Percentiles rank a stretch among this genome's conserved stretches.
Evolutionary conservation across 805 yeast genomes (phyloP).

Genomic region (Yarrowia porcina): DNA sequence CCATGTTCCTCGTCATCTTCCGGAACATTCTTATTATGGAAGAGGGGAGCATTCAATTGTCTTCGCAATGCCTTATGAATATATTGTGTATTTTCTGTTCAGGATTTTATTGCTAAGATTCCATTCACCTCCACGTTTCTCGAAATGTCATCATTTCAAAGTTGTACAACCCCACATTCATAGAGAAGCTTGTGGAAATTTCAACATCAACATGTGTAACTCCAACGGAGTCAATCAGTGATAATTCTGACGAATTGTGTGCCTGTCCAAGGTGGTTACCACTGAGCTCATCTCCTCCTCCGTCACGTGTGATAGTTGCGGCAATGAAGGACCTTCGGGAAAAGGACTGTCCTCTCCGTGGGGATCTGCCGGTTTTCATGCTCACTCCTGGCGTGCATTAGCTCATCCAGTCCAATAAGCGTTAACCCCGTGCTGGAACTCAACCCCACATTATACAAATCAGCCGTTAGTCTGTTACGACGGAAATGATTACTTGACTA

Average conservation of each 20-base stretch:
- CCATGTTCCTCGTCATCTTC: not conserved
- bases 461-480: slow-evolving; percentile 15
- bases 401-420: slow-evolving; percentile 22
- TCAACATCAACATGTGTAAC: not conserved
- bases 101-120: too few species aligned
- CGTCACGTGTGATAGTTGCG: too few species aligned
- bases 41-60: too few species aligned
- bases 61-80: too few species aligned
- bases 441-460: slow-evolving; percentile 24
- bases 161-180: slow-evolving; percentile 22
- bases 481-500: not conserved
- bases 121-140: not conserved
- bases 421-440: slow-evolving; percentile 22
- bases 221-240: too few species aligned
- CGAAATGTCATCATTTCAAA: slow-evolving; percentile 2
- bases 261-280: too few species aligned
- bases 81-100: not conserved
- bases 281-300: not conserved
- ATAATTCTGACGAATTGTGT: too few species aligned
- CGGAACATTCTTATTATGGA: too few species aligned
- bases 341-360: not conserved
- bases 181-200: slow-evolving; percentile 21
- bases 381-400: slow-evolving; percentile 21
- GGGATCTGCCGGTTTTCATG: slow-evolving; percentile 21
- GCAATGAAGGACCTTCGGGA: not conserved